These are phyloP conservation scores for Garcia nutans DNA, from an alignment of 345 rosid genomes.

Conservation along the genomic window DNA sequence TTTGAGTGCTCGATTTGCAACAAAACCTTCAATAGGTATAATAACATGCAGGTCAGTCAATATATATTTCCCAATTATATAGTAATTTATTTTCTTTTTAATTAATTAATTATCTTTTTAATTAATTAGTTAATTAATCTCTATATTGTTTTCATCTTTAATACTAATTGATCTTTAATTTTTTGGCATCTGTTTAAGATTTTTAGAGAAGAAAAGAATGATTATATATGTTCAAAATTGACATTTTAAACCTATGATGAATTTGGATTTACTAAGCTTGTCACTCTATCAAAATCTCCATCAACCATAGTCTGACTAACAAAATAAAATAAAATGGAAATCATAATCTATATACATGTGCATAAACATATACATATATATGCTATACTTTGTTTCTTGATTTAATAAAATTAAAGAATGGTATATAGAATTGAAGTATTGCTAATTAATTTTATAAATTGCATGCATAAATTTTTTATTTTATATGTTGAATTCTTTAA, in stretches of 20 bases:
- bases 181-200: background rate
- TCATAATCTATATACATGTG: too few species aligned
- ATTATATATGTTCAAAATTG: too few species aligned
- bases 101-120: background rate
- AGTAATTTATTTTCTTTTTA: background rate
- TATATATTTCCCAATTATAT: background rate
- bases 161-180: too few species aligned
- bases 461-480: background rate
- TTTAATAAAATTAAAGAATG: background rate
- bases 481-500: too few species aligned
- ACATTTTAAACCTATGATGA: too few species aligned
- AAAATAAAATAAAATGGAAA: too few species aligned
- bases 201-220: too few species aligned
- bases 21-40: slow-evolving; percentile 88
- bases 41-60: slow-evolving; percentile 78
- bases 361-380: background rate
- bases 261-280: too few species aligned
- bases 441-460: background rate
- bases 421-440: too few species aligned
- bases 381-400: background rate
- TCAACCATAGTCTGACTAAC: too few species aligned
- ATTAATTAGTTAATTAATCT: background rate
- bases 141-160: too few species aligned
- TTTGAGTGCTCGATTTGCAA: slow-evolving; percentile 69
- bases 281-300: too few species aligned